Evolutionary conservation across 2,329 filamentous ascomycete species (phyloP).

Genomic region (Ascocoryne sarcoides): DNA sequence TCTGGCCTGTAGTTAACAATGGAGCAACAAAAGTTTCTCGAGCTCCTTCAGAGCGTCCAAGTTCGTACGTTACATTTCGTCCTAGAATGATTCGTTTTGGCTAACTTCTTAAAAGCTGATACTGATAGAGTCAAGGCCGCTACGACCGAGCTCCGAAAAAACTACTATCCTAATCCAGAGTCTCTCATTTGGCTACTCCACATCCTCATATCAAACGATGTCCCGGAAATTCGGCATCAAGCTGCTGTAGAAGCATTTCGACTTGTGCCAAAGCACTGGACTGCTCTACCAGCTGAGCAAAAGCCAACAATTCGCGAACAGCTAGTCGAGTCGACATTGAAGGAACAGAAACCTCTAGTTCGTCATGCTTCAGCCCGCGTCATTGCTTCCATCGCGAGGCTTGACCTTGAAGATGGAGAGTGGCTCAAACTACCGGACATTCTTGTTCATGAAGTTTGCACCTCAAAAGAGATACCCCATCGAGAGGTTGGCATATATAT

Average conservation of each 20-base stretch:
- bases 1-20: slow-evolving; percentile 44
- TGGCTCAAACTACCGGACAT: slow-evolving; percentile 74
- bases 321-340: slow-evolving; percentile 74
- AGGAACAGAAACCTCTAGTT: slow-evolving; percentile 66
- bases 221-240: slow-evolving; percentile 62
- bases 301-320: slow-evolving; percentile 74
- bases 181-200: slow-evolving; percentile 81
- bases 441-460: slow-evolving; percentile 72
- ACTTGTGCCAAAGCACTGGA: slow-evolving; percentile 81
- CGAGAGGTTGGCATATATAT: slow-evolving; percentile 90
- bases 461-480: slow-evolving; percentile 64
- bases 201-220: slow-evolving; percentile 70
- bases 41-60: slow-evolving; percentile 80
- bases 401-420: slow-evolving; percentile 80
- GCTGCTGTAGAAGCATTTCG: slow-evolving; percentile 84
- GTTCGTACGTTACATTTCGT: slow-evolving; percentile 55
- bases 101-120: slow-evolving; percentile 52
- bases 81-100: slow-evolving; percentile 9
- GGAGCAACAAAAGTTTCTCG: slow-evolving; percentile 76
- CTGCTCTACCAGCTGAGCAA: slow-evolving; percentile 60
- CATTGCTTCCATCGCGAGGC: slow-evolving; percentile 74
- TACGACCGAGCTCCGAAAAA: slow-evolving; percentile 83
- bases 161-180: slow-evolving; percentile 80
- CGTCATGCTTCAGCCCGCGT: slow-evolving; percentile 84
- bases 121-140: slow-evolving; percentile 84